Conservation (phyloP, 768 basidiomycete species). For the Agrocybe pediades region DNA sequence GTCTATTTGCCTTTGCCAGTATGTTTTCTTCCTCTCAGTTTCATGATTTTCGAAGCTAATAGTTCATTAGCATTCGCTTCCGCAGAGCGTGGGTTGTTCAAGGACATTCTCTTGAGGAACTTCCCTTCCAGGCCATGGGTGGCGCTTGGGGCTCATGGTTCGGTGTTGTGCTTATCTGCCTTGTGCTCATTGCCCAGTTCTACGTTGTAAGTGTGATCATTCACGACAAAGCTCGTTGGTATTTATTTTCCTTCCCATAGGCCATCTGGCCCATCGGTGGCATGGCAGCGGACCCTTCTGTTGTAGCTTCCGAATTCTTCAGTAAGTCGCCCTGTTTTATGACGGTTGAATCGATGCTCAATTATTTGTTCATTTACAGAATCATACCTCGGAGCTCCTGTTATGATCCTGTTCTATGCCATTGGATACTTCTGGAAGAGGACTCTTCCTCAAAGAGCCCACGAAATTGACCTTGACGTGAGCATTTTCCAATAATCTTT, state of each 20-base stretch:
- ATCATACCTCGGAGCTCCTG: constrained; percentile 40
- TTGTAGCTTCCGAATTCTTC: constrained; percentile 40
- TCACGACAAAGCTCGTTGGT: neutral
- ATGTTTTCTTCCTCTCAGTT: constrained; percentile 11
- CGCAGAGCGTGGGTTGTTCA: constrained; percentile 43
- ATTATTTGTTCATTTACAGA: constrained; percentile 18
- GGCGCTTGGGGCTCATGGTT: constrained; percentile 49
- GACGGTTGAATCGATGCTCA: neutral
- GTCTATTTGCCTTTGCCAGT: constrained; percentile 49
- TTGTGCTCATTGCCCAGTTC: constrained; percentile 48
- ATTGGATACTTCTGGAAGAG: constrained; percentile 43
- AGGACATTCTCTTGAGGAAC: constrained; percentile 46
- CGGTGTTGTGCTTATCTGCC: constrained; percentile 38
- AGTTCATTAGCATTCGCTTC: constrained; percentile 40
- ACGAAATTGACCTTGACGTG: constrained; percentile 44
- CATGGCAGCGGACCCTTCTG: constrained; percentile 24
- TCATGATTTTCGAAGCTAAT: neutral
- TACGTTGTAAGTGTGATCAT: constrained; percentile 34
- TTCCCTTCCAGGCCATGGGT: constrained; percentile 45
- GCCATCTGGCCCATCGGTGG: constrained; percentile 44
- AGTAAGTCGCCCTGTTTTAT: constrained; percentile 21
- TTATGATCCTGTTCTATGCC: constrained; percentile 41
- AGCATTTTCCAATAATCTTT: constrained; percentile 4
- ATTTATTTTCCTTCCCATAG: constrained; percentile 15
- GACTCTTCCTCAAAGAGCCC: constrained; percentile 34